A percentile compares a stretch with the other conserved stretches of the same genome.
These are phyloP conservation scores for Ceratocystis lukuohia DNA, from an alignment of 2,329 filamentous ascomycete genomes.

Conservation along the genomic window DNA sequence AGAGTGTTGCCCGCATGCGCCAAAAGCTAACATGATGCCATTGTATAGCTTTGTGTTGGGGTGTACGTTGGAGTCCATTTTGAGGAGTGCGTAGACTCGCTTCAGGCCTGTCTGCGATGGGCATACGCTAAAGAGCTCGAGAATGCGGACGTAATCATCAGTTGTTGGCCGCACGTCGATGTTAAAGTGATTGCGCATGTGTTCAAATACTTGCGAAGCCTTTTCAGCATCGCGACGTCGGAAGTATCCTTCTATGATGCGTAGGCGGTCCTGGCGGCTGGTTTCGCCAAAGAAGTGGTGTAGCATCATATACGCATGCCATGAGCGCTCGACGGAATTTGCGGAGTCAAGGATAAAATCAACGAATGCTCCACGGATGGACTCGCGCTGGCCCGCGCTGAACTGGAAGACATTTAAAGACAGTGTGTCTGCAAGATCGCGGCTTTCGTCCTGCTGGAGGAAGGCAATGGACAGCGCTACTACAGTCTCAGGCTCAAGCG, in stretches of 20 bases:
- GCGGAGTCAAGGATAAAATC: slow-evolving; percentile 50
- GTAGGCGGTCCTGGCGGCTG: slow-evolving; percentile 48
- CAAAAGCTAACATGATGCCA: slow-evolving; percentile 75
- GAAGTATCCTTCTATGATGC: slow-evolving; percentile 75
- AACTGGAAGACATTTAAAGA: slow-evolving; percentile 60
- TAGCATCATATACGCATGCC: slow-evolving; percentile 53
- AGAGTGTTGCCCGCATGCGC: slow-evolving; percentile 49
- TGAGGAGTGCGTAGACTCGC: slow-evolving; percentile 82
- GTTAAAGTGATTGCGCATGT: slow-evolving; percentile 73
- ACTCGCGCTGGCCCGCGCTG: slow-evolving; percentile 53
- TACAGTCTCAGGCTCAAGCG: slow-evolving; percentile 61
- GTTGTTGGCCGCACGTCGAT: slow-evolving; percentile 49
- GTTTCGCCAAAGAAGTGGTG: slow-evolving; percentile 54
- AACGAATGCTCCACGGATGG: slow-evolving; percentile 53
- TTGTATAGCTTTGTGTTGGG: slow-evolving; percentile 66
- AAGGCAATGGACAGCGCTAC: slow-evolving; percentile 60
- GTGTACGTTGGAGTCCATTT: slow-evolving; percentile 74
- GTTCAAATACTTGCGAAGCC: slow-evolving; percentile 73
- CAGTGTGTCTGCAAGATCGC: slow-evolving; percentile 70
- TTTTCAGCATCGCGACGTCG: slow-evolving; percentile 65
- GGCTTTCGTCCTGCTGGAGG: slow-evolving; percentile 59
- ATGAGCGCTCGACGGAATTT: slow-evolving; percentile 50
- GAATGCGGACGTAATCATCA: slow-evolving; percentile 64
- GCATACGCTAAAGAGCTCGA: slow-evolving; percentile 57
- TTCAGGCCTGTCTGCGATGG: slow-evolving; percentile 48